These are phyloP conservation scores for Trypanosomatidae sp. DNA, from an alignment of 208 protist species.

Conservation along the genomic window DNA sequence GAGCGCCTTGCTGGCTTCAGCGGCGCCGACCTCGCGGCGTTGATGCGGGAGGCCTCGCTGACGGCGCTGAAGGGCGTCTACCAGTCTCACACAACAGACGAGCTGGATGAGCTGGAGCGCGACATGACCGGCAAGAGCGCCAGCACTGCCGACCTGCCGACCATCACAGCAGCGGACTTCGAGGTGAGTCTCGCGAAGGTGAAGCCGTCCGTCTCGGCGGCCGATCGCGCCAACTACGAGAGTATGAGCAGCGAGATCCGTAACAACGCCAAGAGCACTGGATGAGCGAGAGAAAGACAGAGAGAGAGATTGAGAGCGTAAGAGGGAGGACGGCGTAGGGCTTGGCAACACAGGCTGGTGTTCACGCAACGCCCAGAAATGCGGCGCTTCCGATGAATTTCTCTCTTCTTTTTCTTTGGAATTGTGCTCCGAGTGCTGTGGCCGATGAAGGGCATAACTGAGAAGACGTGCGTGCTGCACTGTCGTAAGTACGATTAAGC, in stretches of 20 bases:
- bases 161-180: slow-evolving; percentile 67
- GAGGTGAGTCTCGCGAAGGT: slow-evolving; percentile 65
- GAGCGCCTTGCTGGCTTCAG: slow-evolving; percentile 90
- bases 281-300: too few relatives aligned
- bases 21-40: slow-evolving; percentile 93
- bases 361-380: too few relatives aligned
- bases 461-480: too few relatives aligned
- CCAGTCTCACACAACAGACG: slow-evolving; percentile 41
- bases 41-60: slow-evolving; percentile 94
- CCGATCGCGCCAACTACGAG: slow-evolving; percentile 82
- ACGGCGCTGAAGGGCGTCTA: slow-evolving; percentile 86
- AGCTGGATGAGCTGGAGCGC: slow-evolving; percentile 78
- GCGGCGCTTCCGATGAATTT: too few relatives aligned
- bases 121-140: slow-evolving; percentile 55
- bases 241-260: slow-evolving; percentile 41
- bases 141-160: slow-evolving; percentile 42
- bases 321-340: too few relatives aligned
- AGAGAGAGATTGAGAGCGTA: too few relatives aligned
- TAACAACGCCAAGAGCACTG: slow-evolving; percentile 29
- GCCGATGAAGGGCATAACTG: too few relatives aligned
- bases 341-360: too few relatives aligned
- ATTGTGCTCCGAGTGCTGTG: too few relatives aligned
- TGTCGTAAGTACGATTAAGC: too few relatives aligned
- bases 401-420: too few relatives aligned
- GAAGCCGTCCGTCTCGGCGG: slow-evolving; percentile 75